A percentile compares a stretch with the other conserved stretches of the same genome.
phyloP scores from a whole-genome alignment of 2,329 filamentous ascomycete genomes.

The Rhytidhysteron rufulum region DNA sequence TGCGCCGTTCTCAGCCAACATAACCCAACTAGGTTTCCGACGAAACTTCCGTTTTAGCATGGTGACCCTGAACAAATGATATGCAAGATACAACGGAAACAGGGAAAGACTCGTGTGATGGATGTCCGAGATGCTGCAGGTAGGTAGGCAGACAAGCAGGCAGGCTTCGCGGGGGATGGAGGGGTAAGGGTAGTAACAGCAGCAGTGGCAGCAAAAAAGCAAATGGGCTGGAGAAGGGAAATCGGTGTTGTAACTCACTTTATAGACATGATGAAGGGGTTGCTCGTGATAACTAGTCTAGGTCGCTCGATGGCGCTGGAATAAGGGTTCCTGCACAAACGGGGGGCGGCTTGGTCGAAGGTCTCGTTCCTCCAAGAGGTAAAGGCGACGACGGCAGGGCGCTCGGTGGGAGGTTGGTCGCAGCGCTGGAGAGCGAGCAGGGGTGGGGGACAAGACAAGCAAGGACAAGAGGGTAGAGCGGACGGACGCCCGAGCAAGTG shows the following conservation, averaged over 20 bases:
- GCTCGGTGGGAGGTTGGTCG: no score
- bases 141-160: constrained; percentile 1
- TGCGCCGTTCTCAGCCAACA: constrained; percentile 69
- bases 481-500: no score
- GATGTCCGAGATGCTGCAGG: constrained; percentile 2
- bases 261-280: constrained; percentile 31
- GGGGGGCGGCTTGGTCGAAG: neutral
- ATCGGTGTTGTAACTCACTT: constrained; percentile 31
- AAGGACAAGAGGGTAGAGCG: neutral
- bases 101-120: neutral
- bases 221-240: constrained; percentile 5
- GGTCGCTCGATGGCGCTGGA: neutral
- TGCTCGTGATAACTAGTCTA: neutral
- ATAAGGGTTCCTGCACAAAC: neutral
- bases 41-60: constrained; percentile 1
- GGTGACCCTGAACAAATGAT: neutral
- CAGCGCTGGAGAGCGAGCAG: no score
- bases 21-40: constrained; percentile 70
- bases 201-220: no score
- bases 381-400: neutral
- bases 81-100: neutral
- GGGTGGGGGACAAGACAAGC: no score
- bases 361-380: neutral
- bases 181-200: no score
- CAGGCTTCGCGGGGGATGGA: constrained; percentile 11